phyloP scores from a whole-genome alignment of 306 rosid genomes.

The Phaseolus lunatus region DNA sequence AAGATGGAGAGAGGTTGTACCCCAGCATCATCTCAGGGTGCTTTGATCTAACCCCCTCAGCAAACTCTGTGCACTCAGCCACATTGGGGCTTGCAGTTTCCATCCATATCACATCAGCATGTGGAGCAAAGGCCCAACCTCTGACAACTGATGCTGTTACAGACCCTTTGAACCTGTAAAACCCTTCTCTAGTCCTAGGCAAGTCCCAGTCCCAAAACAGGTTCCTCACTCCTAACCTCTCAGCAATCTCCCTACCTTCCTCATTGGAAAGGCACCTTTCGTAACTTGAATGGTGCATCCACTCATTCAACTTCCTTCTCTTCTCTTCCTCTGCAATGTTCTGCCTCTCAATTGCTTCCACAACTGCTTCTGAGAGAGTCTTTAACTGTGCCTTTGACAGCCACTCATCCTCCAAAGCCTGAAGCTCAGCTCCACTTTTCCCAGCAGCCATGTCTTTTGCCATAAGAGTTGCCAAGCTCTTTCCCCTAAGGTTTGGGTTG shows the following conservation, averaged over 20 bases:
- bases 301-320: conserved; percentile 65
- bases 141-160: conserved; percentile 82
- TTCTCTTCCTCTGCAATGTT: conserved; percentile 66
- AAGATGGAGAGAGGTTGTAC: conserved; percentile 92
- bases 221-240: conserved; percentile 64
- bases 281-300: conserved; percentile 60
- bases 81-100: conserved; percentile 77
- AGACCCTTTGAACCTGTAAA: conserved; percentile 80
- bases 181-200: conserved; percentile 96
- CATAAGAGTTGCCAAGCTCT: conserved; percentile 64
- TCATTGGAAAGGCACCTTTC: conserved; percentile 75
- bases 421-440: conserved; percentile 81
- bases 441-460: conserved; percentile 72
- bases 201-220: conserved; percentile 97
- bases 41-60: conserved; percentile 71
- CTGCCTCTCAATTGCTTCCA: conserved; percentile 63
- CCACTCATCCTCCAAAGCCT: conserved; percentile 81
- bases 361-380: conserved; percentile 81
- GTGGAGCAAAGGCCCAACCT: conserved; percentile 82
- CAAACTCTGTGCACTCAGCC: conserved; percentile 76
- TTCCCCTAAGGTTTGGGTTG: conserved; percentile 62
- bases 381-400: conserved; percentile 66
- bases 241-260: conserved; percentile 71
- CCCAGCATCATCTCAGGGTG: conserved; percentile 77
- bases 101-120: conserved; percentile 93